Conservation (phyloP, 2,329 filamentous ascomycete species). For the Fusarium acutatum region DNA sequence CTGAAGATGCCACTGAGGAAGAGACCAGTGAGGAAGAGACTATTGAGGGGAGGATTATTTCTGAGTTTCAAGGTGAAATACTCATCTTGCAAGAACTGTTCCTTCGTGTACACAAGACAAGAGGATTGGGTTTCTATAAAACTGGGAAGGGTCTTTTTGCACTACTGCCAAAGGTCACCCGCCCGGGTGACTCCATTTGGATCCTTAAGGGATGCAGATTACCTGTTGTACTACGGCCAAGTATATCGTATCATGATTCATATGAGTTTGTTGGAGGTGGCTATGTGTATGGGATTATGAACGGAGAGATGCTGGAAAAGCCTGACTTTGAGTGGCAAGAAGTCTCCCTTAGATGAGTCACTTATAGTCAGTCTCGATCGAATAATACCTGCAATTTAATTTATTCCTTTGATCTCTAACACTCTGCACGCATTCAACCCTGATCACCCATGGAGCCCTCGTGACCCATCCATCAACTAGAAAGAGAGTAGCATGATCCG, state of each 20-base stretch:
- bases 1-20: fast-evolving
- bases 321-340: not conserved
- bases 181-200: not conserved
- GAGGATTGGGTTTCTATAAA: not conserved
- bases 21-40: not conserved
- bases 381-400: no score
- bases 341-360: not conserved
- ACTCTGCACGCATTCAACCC: no score
- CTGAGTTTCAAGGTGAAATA: fast-evolving
- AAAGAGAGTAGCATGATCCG: no score
- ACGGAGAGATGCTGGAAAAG: not conserved
- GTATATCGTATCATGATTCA: fast-evolving
- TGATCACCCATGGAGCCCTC: no score
- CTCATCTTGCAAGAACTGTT: fast-evolving
- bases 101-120: fast-evolving
- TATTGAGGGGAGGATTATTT: fast-evolving
- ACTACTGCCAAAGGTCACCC: fast-evolving
- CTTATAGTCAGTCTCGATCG: no score
- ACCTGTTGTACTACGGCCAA: not conserved
- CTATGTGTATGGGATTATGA: not conserved
- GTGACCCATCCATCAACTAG: no score
- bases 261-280: not conserved
- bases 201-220: not conserved
- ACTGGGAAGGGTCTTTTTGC: not conserved
- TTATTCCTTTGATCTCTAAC: no score